These are phyloP conservation scores for Penicillium sp. DNA, from an alignment of 2,329 filamentous ascomycete species.

Conservation along the genomic window DNA sequence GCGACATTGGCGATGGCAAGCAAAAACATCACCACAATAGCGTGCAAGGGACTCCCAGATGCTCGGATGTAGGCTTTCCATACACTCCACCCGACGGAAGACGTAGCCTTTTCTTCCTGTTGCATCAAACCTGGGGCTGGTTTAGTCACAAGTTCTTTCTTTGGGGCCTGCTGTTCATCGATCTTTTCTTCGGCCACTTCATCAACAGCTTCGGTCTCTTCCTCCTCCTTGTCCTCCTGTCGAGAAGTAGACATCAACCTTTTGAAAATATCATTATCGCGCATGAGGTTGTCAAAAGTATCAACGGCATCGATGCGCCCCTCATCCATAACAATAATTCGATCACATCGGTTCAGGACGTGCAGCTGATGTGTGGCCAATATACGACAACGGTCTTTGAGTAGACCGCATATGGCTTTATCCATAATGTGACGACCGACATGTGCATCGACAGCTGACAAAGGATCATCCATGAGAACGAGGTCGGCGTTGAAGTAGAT, in stretches of 20 bases:
- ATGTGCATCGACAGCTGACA: constrained; percentile 59
- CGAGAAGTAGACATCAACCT: constrained; percentile 77
- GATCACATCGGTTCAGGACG: constrained; percentile 85
- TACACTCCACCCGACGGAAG: constrained; percentile 77
- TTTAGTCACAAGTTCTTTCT: constrained; percentile 12
- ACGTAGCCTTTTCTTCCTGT: constrained; percentile 62
- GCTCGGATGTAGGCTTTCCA: constrained; percentile 77
- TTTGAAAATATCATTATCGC: constrained; percentile 73
- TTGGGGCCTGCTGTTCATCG: constrained; percentile 22
- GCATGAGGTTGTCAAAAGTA: constrained; percentile 87
- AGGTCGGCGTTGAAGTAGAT: constrained; percentile 67
- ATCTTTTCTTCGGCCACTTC: constrained; percentile 48
- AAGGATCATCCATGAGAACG: constrained; percentile 65
- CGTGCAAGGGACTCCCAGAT: constrained; percentile 67
- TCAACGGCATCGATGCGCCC: constrained; percentile 83
- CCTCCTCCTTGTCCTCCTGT: constrained; percentile 54
- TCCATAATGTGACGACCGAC: constrained; percentile 79
- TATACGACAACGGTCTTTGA: constrained; percentile 86
- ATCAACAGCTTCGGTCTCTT: constrained; percentile 53
- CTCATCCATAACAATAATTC: constrained; percentile 90
- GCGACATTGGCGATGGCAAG: constrained; percentile 75
- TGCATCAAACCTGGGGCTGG: constrained; percentile 45
- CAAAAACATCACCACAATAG: constrained; percentile 61
- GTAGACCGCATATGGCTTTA: constrained; percentile 84
- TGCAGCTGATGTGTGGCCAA: constrained; percentile 94